Base-by-base conservation (phyloP, 306 rosid species). In the Vigna trinervia region DNA sequence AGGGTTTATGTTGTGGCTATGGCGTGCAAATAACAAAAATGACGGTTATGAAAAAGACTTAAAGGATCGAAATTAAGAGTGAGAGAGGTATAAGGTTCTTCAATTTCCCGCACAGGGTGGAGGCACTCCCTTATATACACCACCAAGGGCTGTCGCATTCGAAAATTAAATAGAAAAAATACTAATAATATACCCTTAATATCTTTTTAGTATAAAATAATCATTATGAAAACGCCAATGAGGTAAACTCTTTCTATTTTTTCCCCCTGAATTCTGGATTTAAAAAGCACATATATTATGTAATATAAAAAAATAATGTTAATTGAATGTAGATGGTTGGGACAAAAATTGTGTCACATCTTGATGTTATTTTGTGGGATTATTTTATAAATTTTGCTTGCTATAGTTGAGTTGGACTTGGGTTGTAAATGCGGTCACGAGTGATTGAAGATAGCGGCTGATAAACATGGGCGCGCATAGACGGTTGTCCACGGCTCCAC, bases 401-500 rank as follows among this genome's bases (percentile, higher is more conserved):
- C 0, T 28, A 2, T 12, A 1, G 41, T 59, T 62, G 64, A 79
- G 57, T 71, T 71, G 72, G 71, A 61, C 32, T 48, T 5, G 38
- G 19, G 47, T 38, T 58, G 66, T 34, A 46, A 13, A 6, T 69
- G 71, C 5, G 54, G 67, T 39, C 59, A 71, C 73, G 73, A 52
- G 19, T 41, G 8, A 56, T 62, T 3, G 67, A 71, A 79, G 73
- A 72, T 54, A 53, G 20, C 34, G 51, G 78, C 74, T 63, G 56
- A 39, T 56, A 50, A 70, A 48, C 36, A 78, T 30, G 70, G 50
- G 52, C 2, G 50, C 41, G 1, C 28, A 13, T 71, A 60, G 23
- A 78, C 48, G 73, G 56, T 71, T 79, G 78, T 38, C 78, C 66
- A 47, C n/a, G 67, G n/a, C 53, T 63, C 71, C 75, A 54, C 54